These are phyloP conservation scores for Phytophthora chlamydospora DNA, from an alignment of 352 stramenopile species.

Conservation along the genomic window DNA sequence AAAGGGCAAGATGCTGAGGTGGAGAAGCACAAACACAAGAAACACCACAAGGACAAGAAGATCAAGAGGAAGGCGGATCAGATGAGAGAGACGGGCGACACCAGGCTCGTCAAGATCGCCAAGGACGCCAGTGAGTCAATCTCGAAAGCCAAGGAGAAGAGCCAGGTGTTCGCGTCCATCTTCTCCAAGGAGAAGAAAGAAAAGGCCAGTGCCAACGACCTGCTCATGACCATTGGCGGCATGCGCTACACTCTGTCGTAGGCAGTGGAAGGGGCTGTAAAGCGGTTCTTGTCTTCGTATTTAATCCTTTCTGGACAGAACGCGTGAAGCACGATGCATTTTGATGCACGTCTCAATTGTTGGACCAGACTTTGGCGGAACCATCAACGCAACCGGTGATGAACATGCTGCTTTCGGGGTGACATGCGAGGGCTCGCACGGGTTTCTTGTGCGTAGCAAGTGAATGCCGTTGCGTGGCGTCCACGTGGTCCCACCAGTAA, in stretches of 20 bases:
- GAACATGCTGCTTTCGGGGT: slow-evolving; percentile 72
- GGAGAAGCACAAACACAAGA: slow-evolving; percentile 38
- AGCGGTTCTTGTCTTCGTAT: slow-evolving; percentile 16
- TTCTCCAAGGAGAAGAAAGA: slow-evolving; percentile 75
- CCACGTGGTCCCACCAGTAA: slow-evolving; percentile 70
- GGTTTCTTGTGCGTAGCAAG: slow-evolving; percentile 69
- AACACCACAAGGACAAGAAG: slow-evolving; percentile 31
- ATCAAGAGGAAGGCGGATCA: slow-evolving; percentile 51
- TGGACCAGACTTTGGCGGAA: slow-evolving; percentile 75
- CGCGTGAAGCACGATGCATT: background rate
- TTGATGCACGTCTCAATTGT: slow-evolving; percentile 5
- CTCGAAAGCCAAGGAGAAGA: slow-evolving; percentile 74
- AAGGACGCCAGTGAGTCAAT: slow-evolving; percentile 65
- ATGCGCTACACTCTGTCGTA: slow-evolving; percentile 88
- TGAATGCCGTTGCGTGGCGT: slow-evolving; percentile 33
- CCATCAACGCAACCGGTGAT: slow-evolving; percentile 68
- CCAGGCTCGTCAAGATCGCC: slow-evolving; percentile 49
- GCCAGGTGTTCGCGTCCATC: slow-evolving; percentile 80
- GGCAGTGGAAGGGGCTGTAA: slow-evolving; percentile 2
- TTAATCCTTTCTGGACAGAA: slow-evolving; percentile 14
- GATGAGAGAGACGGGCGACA: slow-evolving; percentile 16
- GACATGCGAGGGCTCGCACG: slow-evolving; percentile 62
- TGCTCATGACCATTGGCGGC: slow-evolving; percentile 86
- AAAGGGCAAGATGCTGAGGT: slow-evolving; percentile 45
- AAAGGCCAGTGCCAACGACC: slow-evolving; percentile 77